Evolutionary conservation across 495 filamentous ascomycete genomes (phyloP).

Genomic region (Mycothermus thermophilus): DNA sequence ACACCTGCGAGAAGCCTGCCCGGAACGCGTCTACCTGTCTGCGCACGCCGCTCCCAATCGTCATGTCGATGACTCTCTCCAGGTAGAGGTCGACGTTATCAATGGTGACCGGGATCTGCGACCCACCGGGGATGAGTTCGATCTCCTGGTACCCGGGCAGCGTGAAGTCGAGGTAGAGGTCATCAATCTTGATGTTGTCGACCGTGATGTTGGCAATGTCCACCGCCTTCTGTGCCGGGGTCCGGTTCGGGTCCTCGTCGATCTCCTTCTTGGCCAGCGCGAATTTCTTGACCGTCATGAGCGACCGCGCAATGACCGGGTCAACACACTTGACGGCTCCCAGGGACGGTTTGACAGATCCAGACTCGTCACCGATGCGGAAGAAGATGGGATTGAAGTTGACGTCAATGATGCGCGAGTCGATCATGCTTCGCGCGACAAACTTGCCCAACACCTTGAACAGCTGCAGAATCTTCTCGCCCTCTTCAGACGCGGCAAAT

Average conservation of each 20-base stretch:
- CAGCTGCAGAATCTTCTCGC: slow-evolving; percentile 67
- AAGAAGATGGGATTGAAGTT: slow-evolving; percentile 98
- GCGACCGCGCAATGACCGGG: slow-evolving; percentile 65
- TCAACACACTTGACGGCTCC: slow-evolving; percentile 91
- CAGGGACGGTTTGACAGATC: slow-evolving; percentile 66
- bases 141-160: slow-evolving; percentile 85
- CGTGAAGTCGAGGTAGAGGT: slow-evolving; percentile 85
- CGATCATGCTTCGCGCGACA: slow-evolving; percentile 94
- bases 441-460: slow-evolving; percentile 97
- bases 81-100: slow-evolving; percentile 82
- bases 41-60: slow-evolving; percentile 72
- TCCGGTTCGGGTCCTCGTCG: slow-evolving; percentile 51
- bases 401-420: slow-evolving; percentile 94
- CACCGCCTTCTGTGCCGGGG: slow-evolving; percentile 51
- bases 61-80: slow-evolving; percentile 82
- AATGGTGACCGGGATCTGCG: slow-evolving; percentile 62
- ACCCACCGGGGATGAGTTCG: slow-evolving; percentile 64
- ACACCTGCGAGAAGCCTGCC: slow-evolving; percentile 85
- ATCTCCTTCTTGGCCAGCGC: slow-evolving; percentile 67
- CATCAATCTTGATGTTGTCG: slow-evolving; percentile 65
- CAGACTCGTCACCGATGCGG: slow-evolving; percentile 67
- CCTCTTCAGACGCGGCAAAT: slow-evolving; percentile 57
- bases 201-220: slow-evolving; percentile 54
- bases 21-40: slow-evolving; percentile 87
- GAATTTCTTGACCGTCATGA: slow-evolving; percentile 83